These are phyloP conservation scores for Phytophthora litchii DNA, from an alignment of 352 stramenopile genomes.

Conservation along the genomic window DNA sequence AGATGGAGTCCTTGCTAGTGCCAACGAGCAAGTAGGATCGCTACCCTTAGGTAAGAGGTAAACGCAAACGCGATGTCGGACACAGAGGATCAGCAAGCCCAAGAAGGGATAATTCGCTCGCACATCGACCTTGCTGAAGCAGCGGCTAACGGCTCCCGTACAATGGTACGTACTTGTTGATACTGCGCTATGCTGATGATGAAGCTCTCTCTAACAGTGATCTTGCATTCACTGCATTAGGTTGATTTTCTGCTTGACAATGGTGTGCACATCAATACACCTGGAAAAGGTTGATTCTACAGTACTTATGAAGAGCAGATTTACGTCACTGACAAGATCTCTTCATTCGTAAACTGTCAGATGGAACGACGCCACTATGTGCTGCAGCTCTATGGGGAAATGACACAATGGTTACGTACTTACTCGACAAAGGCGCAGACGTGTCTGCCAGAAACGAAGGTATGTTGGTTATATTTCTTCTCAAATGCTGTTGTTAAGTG, in stretches of 20 bases:
- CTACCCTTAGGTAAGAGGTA: no score
- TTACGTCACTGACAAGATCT: background rate
- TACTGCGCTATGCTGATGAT: background rate
- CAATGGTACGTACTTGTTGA: constrained; percentile 43
- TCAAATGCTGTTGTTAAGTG: background rate
- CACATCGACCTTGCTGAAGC: constrained; percentile 72
- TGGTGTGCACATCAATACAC: constrained; percentile 52
- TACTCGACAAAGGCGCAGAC: constrained; percentile 61
- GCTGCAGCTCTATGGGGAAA: constrained; percentile 70
- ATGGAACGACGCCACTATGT: constrained; percentile 68
- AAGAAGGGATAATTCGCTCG: constrained; percentile 58
- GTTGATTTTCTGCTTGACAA: constrained; percentile 69
- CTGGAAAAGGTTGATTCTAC: constrained; percentile 51
- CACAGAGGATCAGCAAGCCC: constrained; percentile 36
- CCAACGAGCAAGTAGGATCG: no score
- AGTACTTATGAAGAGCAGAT: no score
- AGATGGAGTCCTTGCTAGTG: background rate
- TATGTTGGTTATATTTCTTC: constrained; percentile 8
- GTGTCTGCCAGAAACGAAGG: constrained; percentile 63
- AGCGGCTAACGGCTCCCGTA: constrained; percentile 60
- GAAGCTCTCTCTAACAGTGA: background rate
- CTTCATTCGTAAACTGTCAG: constrained; percentile 24
- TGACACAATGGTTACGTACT: constrained; percentile 63
- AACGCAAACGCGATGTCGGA: constrained; percentile 24
- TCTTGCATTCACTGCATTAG: constrained; percentile 19